Evolutionary conservation across 768 basidiomycete genomes (phyloP).

Genomic region (Nidula microcarpa): DNA sequence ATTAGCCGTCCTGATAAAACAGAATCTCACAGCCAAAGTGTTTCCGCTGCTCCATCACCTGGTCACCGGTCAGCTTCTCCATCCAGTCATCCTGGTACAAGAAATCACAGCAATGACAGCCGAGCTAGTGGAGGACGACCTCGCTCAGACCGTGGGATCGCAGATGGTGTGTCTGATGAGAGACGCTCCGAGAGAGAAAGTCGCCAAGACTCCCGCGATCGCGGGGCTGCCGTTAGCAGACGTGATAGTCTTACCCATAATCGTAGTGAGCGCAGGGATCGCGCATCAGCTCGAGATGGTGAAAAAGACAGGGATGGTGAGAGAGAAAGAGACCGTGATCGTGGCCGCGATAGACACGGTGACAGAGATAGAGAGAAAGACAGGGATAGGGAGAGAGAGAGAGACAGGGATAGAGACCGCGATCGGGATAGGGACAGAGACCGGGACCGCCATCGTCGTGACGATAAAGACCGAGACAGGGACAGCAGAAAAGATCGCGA

Average conservation of each 20-base stretch:
- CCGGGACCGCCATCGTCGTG: not conserved
- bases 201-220: constrained; percentile 42
- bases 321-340: constrained; percentile 41
- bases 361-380: constrained; percentile 51
- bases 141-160: constrained; percentile 46
- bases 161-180: constrained; percentile 46
- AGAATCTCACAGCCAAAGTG: constrained; percentile 43
- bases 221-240: constrained; percentile 31
- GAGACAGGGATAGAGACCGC: constrained; percentile 42
- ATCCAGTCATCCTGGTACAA: constrained; percentile 59
- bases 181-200: constrained; percentile 50
- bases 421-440: constrained; percentile 50
- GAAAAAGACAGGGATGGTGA: constrained; percentile 32
- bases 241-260: constrained; percentile 52
- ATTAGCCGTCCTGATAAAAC: constrained; percentile 42
- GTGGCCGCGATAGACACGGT: constrained; percentile 43
- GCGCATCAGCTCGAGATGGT: constrained; percentile 36
- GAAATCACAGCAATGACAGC: constrained; percentile 70
- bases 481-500: not conserved
- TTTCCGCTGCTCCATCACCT: constrained; percentile 55
- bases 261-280: constrained; percentile 47
- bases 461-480: constrained; percentile 51
- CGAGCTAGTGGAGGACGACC: constrained; percentile 65
- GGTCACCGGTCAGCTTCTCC: constrained; percentile 67
- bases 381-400: constrained; percentile 54